These are phyloP conservation scores for Hanseniaspora vineae DNA, from an alignment of 805 yeast genomes.

Conservation along the genomic window DNA sequence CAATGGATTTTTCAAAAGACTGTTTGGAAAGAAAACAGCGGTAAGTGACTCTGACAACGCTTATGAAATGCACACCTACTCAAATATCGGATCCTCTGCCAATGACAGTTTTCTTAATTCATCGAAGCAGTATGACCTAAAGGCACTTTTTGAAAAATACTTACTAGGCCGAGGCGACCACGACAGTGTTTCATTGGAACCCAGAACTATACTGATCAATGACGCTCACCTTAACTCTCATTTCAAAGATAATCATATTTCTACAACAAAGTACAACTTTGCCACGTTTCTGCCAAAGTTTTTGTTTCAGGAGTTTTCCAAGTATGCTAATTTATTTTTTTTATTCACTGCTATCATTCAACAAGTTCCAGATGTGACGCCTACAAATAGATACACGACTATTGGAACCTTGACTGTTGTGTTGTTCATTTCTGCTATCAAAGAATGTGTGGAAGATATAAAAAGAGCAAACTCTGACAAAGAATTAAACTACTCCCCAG, in stretches of 20 bases:
- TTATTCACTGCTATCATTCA: conserved; percentile 85
- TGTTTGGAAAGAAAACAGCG: conserved; percentile 8
- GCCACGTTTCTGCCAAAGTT: conserved; percentile 94
- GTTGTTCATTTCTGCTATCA: conserved; percentile 77
- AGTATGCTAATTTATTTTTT: conserved; percentile 91
- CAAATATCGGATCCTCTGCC: conserved; percentile 11
- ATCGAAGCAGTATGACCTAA: conserved; percentile 25
- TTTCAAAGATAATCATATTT: conserved; percentile 72
- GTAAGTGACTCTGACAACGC: not conserved
- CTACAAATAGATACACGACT: conserved; percentile 92
- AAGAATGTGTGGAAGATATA: conserved; percentile 82
- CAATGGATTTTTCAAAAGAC: conserved; percentile 11
- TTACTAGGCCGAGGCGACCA: conserved; percentile 20
- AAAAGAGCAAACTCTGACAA: conserved; percentile 81
- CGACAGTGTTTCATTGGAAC: conserved; percentile 25
- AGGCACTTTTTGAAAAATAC: conserved; percentile 25
- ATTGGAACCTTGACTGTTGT: conserved; percentile 83
- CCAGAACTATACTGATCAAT: conserved; percentile 58
- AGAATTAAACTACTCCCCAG: conserved; percentile 71
- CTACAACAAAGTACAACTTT: conserved; percentile 88
- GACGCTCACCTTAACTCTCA: conserved; percentile 42
- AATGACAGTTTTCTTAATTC: conserved; percentile 21
- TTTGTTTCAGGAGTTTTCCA: conserved; percentile 90
- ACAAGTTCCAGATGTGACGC: conserved; percentile 94
- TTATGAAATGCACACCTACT: conserved; percentile 22